Conservation (phyloP, 495 filamentous ascomycete species). For the Annulohypoxylon moriforme region DNA sequence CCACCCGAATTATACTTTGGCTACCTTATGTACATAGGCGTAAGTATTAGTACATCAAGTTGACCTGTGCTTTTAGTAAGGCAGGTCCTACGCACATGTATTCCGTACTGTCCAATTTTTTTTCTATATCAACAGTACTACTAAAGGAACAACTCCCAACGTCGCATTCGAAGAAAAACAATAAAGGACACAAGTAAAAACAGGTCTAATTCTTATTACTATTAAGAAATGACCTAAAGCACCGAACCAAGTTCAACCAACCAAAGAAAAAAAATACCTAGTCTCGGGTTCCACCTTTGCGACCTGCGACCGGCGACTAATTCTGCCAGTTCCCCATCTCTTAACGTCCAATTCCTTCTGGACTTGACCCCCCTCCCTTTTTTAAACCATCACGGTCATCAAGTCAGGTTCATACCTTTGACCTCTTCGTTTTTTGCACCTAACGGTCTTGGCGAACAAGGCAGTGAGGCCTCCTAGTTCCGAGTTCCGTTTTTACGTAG, state of each 20-base stretch:
- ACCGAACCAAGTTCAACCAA: neutral
- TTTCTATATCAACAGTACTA: neutral
- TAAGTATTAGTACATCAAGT: conserved; percentile 1
- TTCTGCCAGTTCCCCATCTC: conserved; percentile 6
- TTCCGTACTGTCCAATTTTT: neutral
- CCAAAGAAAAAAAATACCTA: conserved; percentile 5
- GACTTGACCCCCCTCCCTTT: conserved; percentile 14
- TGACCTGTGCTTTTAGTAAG: neutral
- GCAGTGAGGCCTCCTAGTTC: conserved; percentile 41
- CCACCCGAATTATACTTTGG: conserved; percentile 25
- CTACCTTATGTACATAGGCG: conserved; percentile 14
- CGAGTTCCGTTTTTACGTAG: conserved; percentile 29
- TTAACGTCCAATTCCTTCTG: conserved; percentile 22
- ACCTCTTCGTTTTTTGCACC: conserved; percentile 32
- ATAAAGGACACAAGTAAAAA: neutral
- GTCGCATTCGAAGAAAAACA: conserved; percentile 3
- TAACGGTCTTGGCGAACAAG: conserved; percentile 41
- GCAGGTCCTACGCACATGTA: neutral
- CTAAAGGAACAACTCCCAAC: neutral
- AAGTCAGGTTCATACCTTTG: conserved; percentile 16
- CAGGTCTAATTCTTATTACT: neutral
- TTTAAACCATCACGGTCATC: conserved; percentile 29
- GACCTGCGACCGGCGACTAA: neutral
- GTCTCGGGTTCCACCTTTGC: conserved; percentile 21
- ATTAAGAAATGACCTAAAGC: neutral